phyloP scores from a whole-genome alignment of 225 moss, liverwort and hornwort genomes.

The Sphagnum contortum region DNA sequence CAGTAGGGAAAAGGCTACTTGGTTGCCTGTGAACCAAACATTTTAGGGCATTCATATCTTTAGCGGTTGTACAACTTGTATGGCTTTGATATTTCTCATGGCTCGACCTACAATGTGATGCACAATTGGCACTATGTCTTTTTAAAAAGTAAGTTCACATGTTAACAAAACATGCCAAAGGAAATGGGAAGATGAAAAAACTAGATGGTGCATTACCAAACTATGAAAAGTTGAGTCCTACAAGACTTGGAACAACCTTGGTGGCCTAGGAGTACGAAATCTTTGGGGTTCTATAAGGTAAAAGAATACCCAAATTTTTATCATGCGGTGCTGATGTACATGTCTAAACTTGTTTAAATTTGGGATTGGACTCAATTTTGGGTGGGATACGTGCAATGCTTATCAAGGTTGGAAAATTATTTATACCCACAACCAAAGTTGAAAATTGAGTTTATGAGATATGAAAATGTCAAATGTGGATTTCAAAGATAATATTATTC shows the following conservation, averaged over 20 bases:
- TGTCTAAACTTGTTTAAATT: background rate
- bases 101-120: background rate
- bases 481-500: no score
- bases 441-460: background rate
- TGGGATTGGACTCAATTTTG: background rate
- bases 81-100: background rate
- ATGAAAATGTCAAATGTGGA: no score
- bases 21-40: no score
- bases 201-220: background rate
- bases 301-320: background rate
- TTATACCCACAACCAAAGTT: background rate
- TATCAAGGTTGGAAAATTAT: background rate
- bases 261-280: background rate
- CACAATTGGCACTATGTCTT: background rate
- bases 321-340: background rate
- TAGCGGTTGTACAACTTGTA: no score
- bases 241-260: background rate
- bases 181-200: background rate
- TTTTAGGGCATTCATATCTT: no score
- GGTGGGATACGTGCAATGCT: background rate
- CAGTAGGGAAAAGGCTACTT: no score
- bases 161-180: background rate
- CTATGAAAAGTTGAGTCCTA: background rate
- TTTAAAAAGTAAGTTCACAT: background rate
- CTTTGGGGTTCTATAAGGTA: background rate